Conservation (phyloP, 2,329 filamentous ascomycete species). For the Ophiocordyceps sinensis region DNA sequence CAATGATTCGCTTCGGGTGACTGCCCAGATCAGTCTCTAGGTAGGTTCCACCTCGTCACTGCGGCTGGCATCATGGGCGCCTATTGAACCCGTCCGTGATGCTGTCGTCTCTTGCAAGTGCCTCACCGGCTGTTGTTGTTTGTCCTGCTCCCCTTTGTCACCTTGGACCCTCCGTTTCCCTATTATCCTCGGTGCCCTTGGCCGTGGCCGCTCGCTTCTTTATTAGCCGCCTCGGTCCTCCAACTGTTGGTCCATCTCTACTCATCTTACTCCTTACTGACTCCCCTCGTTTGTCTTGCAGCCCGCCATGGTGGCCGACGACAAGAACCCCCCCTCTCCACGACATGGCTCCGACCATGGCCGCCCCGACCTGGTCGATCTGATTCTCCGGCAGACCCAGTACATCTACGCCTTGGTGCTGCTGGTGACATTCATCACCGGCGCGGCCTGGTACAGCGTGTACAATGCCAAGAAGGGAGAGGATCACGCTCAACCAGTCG, state of each 20-base stretch:
- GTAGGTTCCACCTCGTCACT: conserved; percentile 6
- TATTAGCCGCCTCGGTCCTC: not conserved
- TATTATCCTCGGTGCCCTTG: conserved; percentile 2
- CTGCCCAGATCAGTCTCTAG: conserved; percentile 8
- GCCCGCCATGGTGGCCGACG: conserved; percentile 21
- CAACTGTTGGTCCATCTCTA: no score
- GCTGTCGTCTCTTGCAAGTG: no score
- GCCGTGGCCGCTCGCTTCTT: not conserved
- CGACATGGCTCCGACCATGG: conserved; percentile 10
- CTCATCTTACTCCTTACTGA: not conserved
- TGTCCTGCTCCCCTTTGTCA: no score
- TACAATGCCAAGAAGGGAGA: conserved; percentile 35
- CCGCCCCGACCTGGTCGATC: conserved; percentile 20
- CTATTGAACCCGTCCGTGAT: no score
- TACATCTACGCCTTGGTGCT: conserved; percentile 38
- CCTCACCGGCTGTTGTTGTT: no score
- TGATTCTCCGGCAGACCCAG: conserved; percentile 30
- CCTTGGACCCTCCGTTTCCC: not conserved
- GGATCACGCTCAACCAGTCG: conserved; percentile 28
- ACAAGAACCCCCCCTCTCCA: conserved; percentile 15
- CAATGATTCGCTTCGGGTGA: conserved; percentile 24
- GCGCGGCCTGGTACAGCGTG: conserved; percentile 38
- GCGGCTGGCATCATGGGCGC: no score
- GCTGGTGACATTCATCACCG: conserved; percentile 33
- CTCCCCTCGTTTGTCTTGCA: conserved; percentile 3